A percentile compares a stretch with the other conserved stretches of the same genome.
These are phyloP conservation scores for Wickerhamomyces alni DNA, from an alignment of 805 yeast genomes.

Conservation along the genomic window DNA sequence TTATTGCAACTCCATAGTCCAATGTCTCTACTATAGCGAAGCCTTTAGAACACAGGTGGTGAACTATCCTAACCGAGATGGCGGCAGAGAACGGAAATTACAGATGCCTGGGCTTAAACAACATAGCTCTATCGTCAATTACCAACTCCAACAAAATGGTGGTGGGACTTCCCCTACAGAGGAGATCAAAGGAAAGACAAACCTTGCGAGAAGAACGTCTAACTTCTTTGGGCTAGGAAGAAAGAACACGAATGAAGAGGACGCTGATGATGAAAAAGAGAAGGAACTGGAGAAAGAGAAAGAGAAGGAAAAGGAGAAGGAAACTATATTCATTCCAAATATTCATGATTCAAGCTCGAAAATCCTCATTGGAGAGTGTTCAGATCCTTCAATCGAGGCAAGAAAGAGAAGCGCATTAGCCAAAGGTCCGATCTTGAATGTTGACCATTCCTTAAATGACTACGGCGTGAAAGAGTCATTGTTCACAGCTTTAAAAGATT, in stretches of 20 bases:
- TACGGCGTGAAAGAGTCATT: constrained; percentile 46
- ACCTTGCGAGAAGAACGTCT: constrained; percentile 22
- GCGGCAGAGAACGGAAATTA: constrained; percentile 31
- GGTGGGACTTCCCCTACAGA: neutral
- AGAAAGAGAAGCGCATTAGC: constrained; percentile 73
- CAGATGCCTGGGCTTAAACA: constrained; percentile 35
- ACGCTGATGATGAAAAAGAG: constrained; percentile 8
- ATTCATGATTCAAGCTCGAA: constrained; percentile 8
- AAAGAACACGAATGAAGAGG: constrained; percentile 13
- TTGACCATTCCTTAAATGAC: constrained; percentile 59
- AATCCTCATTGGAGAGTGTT: constrained; percentile 15
- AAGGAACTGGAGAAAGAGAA: neutral
- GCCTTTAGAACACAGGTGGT: constrained; percentile 57
- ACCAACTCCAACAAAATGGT: neutral
- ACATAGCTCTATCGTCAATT: constrained; percentile 28
- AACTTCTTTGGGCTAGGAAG: constrained; percentile 22
- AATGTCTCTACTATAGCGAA: constrained; percentile 73
- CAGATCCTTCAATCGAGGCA: constrained; percentile 49
- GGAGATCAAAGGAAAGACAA: constrained; percentile 7
- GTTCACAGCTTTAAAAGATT: constrained; percentile 70
- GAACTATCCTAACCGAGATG: constrained; percentile 37
- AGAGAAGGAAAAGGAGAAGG: too few relatives aligned
- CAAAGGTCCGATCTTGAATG: constrained; percentile 77
- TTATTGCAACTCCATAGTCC: constrained; percentile 89
- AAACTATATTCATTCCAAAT: constrained; percentile 14